A percentile compares a stretch with the other conserved stretches of the same genome.
Conservation (phyloP, 805 yeast genomes). For the Yarrowia sp. region DNA sequence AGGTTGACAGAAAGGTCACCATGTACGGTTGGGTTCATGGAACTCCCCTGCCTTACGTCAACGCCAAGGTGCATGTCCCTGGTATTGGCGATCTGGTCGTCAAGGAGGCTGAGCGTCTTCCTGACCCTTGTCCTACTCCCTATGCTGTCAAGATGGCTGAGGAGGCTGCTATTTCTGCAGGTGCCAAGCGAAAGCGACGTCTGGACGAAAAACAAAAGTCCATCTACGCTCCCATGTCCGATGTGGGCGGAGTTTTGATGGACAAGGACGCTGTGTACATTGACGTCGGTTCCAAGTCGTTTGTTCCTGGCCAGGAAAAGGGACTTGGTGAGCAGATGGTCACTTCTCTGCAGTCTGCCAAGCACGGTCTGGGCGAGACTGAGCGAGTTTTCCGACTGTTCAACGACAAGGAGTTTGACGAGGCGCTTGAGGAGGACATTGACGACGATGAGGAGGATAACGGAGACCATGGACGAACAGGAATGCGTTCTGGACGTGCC, state of each 20-base stretch:
- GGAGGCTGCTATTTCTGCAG: constrained; percentile 61
- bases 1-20: constrained; percentile 87
- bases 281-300: constrained; percentile 67
- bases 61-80: constrained; percentile 87
- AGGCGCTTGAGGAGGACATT: constrained; percentile 52
- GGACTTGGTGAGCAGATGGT: constrained; percentile 90
- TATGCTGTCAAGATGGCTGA: constrained; percentile 84
- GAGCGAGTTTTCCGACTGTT: constrained; percentile 79
- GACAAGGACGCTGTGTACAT: constrained; percentile 98
- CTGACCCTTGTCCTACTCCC: constrained; percentile 99
- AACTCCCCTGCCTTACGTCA: constrained; percentile 72
- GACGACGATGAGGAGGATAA: constrained; percentile 52
- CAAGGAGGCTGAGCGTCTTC: constrained; percentile 80
- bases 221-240: constrained; percentile 99
- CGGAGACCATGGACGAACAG: constrained; percentile 65
- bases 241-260: constrained; percentile 97
- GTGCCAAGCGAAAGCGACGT: constrained; percentile 73
- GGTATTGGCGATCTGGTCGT: constrained; percentile 92
- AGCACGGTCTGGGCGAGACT: constrained; percentile 61
- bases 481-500: constrained; percentile 65
- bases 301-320: constrained; percentile 67
- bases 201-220: constrained; percentile 92
- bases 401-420: constrained; percentile 57
- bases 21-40: constrained; percentile 96
- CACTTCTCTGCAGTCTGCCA: constrained; percentile 76